Evolutionary conservation across 768 basidiomycete species (phyloP), one percentile per base, ranked within the genome.

Genomic region (Mycena galopus): DNA sequence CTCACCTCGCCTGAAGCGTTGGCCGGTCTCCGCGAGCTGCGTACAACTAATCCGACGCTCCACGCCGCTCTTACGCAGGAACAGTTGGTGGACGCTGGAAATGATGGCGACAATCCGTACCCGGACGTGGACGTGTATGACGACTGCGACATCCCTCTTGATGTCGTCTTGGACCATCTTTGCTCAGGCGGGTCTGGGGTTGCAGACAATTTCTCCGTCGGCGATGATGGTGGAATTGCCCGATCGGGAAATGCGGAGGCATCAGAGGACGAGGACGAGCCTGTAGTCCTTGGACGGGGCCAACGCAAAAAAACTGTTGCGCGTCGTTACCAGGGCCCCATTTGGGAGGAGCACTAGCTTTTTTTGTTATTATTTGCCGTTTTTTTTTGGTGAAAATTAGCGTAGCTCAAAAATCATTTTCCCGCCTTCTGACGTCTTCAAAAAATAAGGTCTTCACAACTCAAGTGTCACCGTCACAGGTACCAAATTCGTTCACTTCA

Each of bases 61-160:
- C 64, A 71, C 33, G 57, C 57, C 0, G 69, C 30, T 2, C 62
- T 65, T 12, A 59, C 30, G 27, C 35, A 37, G 4, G 9, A 8
- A n/a, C 11, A n/a, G 21, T 16, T 21, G 30, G 4, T 21, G 7
- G 29, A 33, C 0, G 51, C 17, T 25, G 58, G 39, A 0, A 64
- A 47, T 10, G 35, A 47, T 6, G 57, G 14, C 16, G 50, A 62
- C 1, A 53, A 63, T 8, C 33, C 68, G 4, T 58, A 35, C 44
- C 17, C 25, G 12, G 42, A 63, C 30, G 3, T 14, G 2, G 64
- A 53, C 14, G 57, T 65, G 3, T 59, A 65, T 14, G 72, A 69
- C 47, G 72, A 73, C 57, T 69, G 63, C 21, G 72, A 73, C n/a
- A 37, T 68, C 12, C 72, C 67, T 17, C 58, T 66, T 12, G 72